Evolutionary conservation across 2,329 filamentous ascomycete species (phyloP).

Genomic region (Aspergillus quadrilineatus): DNA sequence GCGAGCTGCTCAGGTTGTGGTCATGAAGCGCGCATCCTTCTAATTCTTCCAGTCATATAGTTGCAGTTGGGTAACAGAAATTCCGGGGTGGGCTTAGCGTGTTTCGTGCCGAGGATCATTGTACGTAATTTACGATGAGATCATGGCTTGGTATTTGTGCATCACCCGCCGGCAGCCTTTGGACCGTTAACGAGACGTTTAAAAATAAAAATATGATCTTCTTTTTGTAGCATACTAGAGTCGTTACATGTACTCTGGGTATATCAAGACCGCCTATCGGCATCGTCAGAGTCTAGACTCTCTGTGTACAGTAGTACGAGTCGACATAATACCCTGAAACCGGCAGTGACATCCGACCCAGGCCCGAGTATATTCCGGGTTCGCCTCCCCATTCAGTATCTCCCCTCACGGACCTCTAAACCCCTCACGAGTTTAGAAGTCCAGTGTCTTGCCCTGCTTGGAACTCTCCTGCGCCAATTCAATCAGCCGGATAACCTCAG

Average conservation of each 20-base stretch:
- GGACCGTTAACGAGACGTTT: background rate
- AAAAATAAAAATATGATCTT: too few species aligned
- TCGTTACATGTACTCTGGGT: too few species aligned
- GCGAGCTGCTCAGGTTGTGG: background rate
- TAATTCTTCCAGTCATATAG: slow-evolving; percentile 31
- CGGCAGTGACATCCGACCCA: background rate
- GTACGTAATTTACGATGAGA: slow-evolving; percentile 16
- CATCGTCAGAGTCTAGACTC: background rate
- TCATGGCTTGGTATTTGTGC: slow-evolving; percentile 11
- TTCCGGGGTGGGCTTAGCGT: slow-evolving; percentile 28
- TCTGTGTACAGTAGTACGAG: background rate
- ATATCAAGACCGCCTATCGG: background rate
- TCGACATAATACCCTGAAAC: background rate
- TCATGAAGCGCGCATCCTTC: background rate
- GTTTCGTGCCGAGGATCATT: background rate
- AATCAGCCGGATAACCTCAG: slow-evolving; percentile 56
- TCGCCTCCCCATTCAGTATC: background rate
- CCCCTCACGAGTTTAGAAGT: slow-evolving; percentile 25
- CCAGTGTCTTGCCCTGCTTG: slow-evolving; percentile 50
- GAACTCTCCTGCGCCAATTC: slow-evolving; percentile 58
- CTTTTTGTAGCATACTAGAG: too few species aligned
- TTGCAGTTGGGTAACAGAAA: slow-evolving; percentile 41
- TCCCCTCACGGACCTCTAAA: background rate
- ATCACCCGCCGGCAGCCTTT: background rate
- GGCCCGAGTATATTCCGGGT: background rate